Evolutionary conservation across 345 rosid genomes (phyloP).

Genomic region (Linum usitatissimum): DNA sequence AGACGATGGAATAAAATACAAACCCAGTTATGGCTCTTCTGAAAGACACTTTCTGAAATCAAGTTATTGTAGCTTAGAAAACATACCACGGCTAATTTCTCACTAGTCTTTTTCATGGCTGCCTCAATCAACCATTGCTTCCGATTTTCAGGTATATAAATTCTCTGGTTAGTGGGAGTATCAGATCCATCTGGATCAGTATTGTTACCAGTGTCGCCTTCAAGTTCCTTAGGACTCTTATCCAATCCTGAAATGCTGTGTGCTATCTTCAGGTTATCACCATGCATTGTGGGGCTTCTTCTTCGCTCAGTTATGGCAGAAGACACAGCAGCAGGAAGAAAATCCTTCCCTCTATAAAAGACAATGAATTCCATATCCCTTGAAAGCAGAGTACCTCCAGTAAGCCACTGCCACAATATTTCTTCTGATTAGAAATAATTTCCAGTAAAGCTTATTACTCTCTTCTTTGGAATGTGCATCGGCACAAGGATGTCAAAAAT

Average conservation of each 20-base stretch:
- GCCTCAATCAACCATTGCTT: conserved; percentile 37
- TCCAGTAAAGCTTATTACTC: not conserved
- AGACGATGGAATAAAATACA: conserved; percentile 7
- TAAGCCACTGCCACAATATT: conserved; percentile 57
- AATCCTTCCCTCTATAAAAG: conserved; percentile 92
- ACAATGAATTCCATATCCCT: conserved; percentile 77
- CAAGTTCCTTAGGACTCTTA: conserved; percentile 17
- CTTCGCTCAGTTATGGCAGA: conserved; percentile 72
- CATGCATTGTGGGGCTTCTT: conserved; percentile 35
- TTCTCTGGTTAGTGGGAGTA: conserved; percentile 14
- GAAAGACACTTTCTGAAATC: not conserved
- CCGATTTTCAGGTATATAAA: conserved; percentile 18
- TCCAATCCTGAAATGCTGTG: conserved; percentile 8
- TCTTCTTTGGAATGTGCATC: not conserved
- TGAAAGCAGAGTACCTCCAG: conserved; percentile 74
- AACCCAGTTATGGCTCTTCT: no score
- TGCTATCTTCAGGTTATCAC: conserved; percentile 23
- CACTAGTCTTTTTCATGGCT: conserved; percentile 41
- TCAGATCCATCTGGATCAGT: conserved; percentile 18
- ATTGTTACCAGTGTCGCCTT: conserved; percentile 11
- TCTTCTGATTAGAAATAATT: not conserved
- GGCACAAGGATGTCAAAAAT: not conserved
- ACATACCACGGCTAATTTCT: conserved; percentile 63
- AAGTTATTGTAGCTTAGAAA: conserved; percentile 10
- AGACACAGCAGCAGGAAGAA: conserved; percentile 78